These are phyloP conservation scores for Pseudopediastrum boryanum DNA, from an alignment of 139 green algal species.

Conservation along the genomic window DNA sequence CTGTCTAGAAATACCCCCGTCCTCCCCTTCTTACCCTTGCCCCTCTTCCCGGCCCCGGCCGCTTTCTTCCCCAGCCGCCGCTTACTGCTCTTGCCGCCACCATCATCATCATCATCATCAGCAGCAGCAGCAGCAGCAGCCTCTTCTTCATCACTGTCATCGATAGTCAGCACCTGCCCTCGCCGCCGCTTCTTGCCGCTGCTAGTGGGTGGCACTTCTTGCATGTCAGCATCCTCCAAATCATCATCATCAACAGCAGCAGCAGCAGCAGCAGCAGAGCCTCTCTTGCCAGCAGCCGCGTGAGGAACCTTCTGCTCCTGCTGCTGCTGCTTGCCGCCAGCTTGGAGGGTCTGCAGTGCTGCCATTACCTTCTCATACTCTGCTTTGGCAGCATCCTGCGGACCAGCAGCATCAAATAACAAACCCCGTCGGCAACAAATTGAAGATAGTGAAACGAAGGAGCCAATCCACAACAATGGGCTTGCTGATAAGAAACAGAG, in stretches of 20 bases:
- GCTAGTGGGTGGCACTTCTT: too few relatives aligned
- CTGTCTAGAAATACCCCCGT: too few relatives aligned
- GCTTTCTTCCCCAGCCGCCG: not conserved
- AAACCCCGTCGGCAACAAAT: too few relatives aligned
- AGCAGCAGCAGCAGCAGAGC: not conserved
- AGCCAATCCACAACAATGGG: too few relatives aligned
- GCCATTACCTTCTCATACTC: not conserved
- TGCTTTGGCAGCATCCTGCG: constrained; percentile 5
- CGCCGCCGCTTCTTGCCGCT: not conserved
- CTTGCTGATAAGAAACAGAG: too few relatives aligned
- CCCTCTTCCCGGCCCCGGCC: too few relatives aligned
- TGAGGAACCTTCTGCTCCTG: not conserved
- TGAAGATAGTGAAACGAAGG: too few relatives aligned
- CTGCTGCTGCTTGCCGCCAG: not conserved
- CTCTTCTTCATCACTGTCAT: constrained; percentile 12
- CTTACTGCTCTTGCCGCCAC: not conserved
- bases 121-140: too few relatives aligned
- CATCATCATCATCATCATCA: not conserved
- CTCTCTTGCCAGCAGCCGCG: not conserved
- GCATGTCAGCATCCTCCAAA: not conserved
- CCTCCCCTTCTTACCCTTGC: too few relatives aligned
- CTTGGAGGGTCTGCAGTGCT: constrained; percentile 1
- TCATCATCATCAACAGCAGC: not conserved
- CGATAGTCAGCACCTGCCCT: too few relatives aligned
- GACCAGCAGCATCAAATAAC: too few relatives aligned